Base-by-base conservation (phyloP, 306 rosid species). In the Elaeagnus macrophylla region DNA sequence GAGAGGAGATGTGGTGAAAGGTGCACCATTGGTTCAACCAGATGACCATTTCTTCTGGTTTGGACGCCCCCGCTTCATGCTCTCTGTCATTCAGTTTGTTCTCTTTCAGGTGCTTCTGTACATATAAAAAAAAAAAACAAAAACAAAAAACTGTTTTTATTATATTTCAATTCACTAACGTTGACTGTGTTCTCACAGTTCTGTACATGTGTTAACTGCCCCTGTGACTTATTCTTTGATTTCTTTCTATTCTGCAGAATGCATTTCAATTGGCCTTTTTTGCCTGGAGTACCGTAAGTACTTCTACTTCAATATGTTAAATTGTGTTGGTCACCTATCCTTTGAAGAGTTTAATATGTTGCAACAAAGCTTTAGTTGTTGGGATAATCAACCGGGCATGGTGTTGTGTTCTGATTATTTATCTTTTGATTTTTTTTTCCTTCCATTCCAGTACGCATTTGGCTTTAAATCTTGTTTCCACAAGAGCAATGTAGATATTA, bases 41-140 rank as follows among this genome's bases (percentile, higher is more conserved):
- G 72, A 85, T 5, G 95, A 90, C 41, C 75, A 86, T 1, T 75
- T 80, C 38, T 90, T 90, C 52, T 90, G 97, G 97, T 90, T 90
- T 51, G 81, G 81, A 9, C 48, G 47, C 7, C 97, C 97, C 0
- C 52, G 59, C 2, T 64, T 86, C 58, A 66, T 83, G 48, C 95
- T 90, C 62, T 79, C 56, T 46, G 55, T 82, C 64, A 60, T 90
- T 62, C 94, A 86, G 70, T 61, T 83, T 52, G 88, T 75, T 61
- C 83, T 90, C 54, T 86, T 90, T 62, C 91, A 75, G 94, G 97
- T 83, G 50, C 8, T 13, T 37, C 4, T 25, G 46, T 32, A 36
- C 19, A 12, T 48, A 40, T 47, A 9, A 37, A 46, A 25, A n/a
- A n/a, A n/a, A n/a, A n/a, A n/a, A n/a, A n/a, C n/a, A n/a, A n/a